Evolutionary conservation across 2,329 filamentous ascomycete species (phyloP), one percentile per base, ranked within the genome.

Genomic region (Myriangium duriaei): DNA sequence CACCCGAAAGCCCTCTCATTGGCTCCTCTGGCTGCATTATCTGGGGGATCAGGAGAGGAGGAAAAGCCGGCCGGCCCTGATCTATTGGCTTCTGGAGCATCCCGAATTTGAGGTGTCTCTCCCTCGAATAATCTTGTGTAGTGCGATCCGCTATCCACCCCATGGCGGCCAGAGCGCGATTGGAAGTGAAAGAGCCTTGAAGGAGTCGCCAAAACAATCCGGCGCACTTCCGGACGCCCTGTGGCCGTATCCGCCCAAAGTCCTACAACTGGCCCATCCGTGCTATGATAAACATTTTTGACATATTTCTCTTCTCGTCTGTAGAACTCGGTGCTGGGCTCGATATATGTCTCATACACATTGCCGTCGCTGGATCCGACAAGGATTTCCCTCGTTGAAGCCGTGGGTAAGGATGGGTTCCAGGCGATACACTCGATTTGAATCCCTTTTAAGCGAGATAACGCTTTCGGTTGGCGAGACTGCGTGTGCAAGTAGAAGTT

Each of bases 401-500:
- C 84, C 6, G 88, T 96, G 4, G 91, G 91, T 33, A 88, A 68
- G 2, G 84, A 86, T 1, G 91, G 86, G 52, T 92, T 95, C 91
- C 91, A 98, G 24, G 88, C 86, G 44, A 98, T 71, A 45, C 81
- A 81, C 58, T 95, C 87, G 42, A 98, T 84, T 6, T 76, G 69
- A 11, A 95, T 84, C 17, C 85, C 85, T 49, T 88, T 88, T 37
- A 98, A 63, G 40, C 85, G 74, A 11, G 81, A 77, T 24, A 98
- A 68, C 5, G 79, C 72, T 46, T 91, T 84, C 2, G 88, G 86
- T 47, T 87, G 81, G 49, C 85, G 81, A 21, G 87, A 91, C 57
- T 96, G 88, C 9, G 86, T 88, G 58, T 98, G 91, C 7, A 98
- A 80, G 60, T 98, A 98, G 66, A 87, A 98, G 63, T 93, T 96